Percentiles rank a stretch among this genome's conserved stretches.
Conservation (phyloP, 306 rosid genomes). For the Prunus padus region DNA sequence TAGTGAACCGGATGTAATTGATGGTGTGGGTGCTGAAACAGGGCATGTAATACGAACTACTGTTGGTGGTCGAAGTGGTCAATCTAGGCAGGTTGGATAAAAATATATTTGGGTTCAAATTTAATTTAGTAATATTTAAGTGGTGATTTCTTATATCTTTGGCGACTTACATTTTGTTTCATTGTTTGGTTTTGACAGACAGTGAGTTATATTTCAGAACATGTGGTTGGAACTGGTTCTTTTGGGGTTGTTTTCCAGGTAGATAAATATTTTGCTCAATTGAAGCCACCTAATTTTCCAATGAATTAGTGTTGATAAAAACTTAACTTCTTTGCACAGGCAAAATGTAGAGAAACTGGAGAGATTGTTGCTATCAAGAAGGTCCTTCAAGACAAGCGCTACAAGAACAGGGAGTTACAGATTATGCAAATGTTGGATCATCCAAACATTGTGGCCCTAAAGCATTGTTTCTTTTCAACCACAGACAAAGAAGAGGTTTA, state of each 20-base stretch:
- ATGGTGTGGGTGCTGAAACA: slow-evolving; percentile 88
- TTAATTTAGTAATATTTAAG: slow-evolving; percentile 4
- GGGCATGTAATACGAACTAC: slow-evolving; percentile 91
- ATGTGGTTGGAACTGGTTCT: slow-evolving; percentile 95
- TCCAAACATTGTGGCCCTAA: slow-evolving; percentile 87
- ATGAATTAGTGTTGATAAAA: slow-evolving; percentile 6
- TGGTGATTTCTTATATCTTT: slow-evolving; percentile 10
- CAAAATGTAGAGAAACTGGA: slow-evolving; percentile 98
- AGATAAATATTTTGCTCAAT: slow-evolving; percentile 29
- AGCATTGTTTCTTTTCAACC: slow-evolving; percentile 89
- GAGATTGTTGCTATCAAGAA: slow-evolving; percentile 98
- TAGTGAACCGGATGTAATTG: slow-evolving; percentile 82
- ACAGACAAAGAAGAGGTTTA: slow-evolving; percentile 93
- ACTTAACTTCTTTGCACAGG: slow-evolving; percentile 45
- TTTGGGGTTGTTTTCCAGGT: slow-evolving; percentile 97
- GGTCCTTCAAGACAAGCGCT: slow-evolving; percentile 98
- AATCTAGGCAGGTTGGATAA: slow-evolving; percentile 74
- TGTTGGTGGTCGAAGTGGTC: slow-evolving; percentile 80
- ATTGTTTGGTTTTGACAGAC: slow-evolving; percentile 47
- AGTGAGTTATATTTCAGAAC: slow-evolving; percentile 81
- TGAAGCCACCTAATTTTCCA: slow-evolving; percentile 7
- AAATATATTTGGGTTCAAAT: slow-evolving; percentile 2
- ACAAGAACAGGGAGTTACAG: slow-evolving; percentile 94
- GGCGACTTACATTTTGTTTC: slow-evolving; percentile 16
- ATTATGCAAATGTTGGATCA: slow-evolving; percentile 99